Evolutionary conservation across 225 moss, liverwort and hornwort genomes (phyloP).

Genomic region (Lunularia cruciata): DNA sequence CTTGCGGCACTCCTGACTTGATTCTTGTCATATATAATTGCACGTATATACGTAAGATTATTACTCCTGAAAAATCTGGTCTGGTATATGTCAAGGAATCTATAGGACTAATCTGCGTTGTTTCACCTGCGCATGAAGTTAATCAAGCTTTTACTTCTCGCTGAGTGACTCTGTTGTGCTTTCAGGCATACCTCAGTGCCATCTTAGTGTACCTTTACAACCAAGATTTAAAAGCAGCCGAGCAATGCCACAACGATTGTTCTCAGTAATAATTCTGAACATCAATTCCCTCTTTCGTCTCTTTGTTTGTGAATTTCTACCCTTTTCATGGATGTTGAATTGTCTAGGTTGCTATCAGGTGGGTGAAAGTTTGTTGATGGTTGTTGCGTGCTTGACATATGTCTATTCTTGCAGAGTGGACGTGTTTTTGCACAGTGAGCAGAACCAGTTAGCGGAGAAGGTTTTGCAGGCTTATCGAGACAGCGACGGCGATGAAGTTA

Average conservation of each 20-base stretch:
- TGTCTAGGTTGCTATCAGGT: neutral
- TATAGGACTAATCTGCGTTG: too few species aligned
- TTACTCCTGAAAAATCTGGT: too few species aligned
- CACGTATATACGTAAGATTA: too few species aligned
- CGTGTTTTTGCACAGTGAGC: conserved; percentile 80
- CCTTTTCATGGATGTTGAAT: neutral
- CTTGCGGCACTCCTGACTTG: neutral
- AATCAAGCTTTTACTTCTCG: too few species aligned
- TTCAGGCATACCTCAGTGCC: conserved; percentile 83
- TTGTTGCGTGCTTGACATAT: too few species aligned
- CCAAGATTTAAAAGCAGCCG: conserved; percentile 77
- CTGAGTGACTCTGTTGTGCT: neutral
- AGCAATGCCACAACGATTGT: conserved; percentile 82
- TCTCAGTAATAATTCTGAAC: conserved; percentile 56
- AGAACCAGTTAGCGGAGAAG: conserved; percentile 77
- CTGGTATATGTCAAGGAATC: too few species aligned
- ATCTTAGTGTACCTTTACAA: conserved; percentile 76
- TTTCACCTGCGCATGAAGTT: too few species aligned
- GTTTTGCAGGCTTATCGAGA: conserved; percentile 69
- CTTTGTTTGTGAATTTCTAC: too few species aligned
- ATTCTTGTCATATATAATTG: neutral
- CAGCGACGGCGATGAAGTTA: conserved; percentile 62
- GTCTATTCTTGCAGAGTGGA: conserved; percentile 55
- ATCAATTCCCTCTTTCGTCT: too few species aligned
- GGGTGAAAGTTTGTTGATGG: too few species aligned